Evolutionary conservation across 148 eudicot genomes (phyloP), one percentile per base, ranked within the genome.

Genomic region (Vaccinium myrtillus): DNA sequence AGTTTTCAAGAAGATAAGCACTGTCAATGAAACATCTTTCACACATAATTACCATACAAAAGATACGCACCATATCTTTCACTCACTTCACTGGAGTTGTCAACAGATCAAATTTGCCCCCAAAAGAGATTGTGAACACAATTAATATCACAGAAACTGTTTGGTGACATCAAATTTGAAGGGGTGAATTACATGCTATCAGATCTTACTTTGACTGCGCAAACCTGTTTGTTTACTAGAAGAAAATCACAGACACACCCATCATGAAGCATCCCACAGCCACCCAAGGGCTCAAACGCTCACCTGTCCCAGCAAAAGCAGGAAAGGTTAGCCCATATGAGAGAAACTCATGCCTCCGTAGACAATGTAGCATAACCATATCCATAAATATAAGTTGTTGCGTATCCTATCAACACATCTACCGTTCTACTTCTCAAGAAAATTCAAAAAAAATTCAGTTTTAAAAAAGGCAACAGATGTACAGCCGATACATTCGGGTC

Each of bases 261-360:
- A 95, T 95, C 70, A 90, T 86, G 83, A 95, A 90, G 91, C 96
- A 94, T 85, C 95, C 96, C 43, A 84, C 86, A 27, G 93, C 92
- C 81, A 96, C 95, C 98, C 97, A 96, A 2, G 98, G 97, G 84
- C 98, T 93, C 91, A 93, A 84, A 8, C 97, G 90, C 86, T 92
- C 99, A 87, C 98, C 96, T 93, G 92, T 86, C 88, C 18, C 83
- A 36, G 55, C 43, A 15, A 6, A 30, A 53, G 61, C 43, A 15
- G 54, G 75, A 27, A 36, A 6, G 11, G 6, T 49, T 8, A 76
- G 25, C 21, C 43, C 9, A 27, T 43, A 21, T 2, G 1, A 46
- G 78, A 43, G 50, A 43, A 21, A 46, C 12, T 9, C 23, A 46
- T 75, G 78, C 78, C 23, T 19, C 6, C 48, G 6, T 75, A 19